Conservation (phyloP, 140 eudicot species). For the Stevia rebaudiana region DNA sequence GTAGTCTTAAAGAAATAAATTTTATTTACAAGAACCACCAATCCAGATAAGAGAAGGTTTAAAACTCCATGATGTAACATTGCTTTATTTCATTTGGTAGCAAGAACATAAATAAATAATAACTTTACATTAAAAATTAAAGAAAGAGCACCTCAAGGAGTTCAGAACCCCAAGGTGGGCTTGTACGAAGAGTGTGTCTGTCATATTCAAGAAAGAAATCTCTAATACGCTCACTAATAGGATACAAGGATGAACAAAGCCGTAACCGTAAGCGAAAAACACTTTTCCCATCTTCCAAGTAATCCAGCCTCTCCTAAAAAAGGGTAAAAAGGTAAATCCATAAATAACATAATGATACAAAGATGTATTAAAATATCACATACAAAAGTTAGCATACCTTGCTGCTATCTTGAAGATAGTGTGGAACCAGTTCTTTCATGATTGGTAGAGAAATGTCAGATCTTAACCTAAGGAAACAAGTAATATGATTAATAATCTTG, state of each 20-base stretch:
- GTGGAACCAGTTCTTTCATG: conserved; percentile 89
- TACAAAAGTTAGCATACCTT: conserved; percentile 42
- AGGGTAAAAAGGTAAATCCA: background rate
- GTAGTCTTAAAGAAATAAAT: background rate
- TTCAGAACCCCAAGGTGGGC: conserved; percentile 99
- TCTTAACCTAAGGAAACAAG: conserved; percentile 48
- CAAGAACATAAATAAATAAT: background rate
- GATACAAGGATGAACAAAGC: conserved; percentile 89
- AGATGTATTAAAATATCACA: background rate
- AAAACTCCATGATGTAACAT: background rate
- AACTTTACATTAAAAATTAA: background rate
- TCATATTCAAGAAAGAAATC: conserved; percentile 98
- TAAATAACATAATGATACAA: background rate
- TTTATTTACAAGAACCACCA: background rate
- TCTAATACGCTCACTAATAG: conserved; percentile 85
- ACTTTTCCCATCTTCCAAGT: conserved; percentile 89
- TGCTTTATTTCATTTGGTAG: conserved; percentile 11
- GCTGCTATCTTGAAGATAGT: conserved; percentile 89
- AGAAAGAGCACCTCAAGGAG: conserved; percentile 73
- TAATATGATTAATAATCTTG: background rate
- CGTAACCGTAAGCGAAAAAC: conserved; percentile 76
- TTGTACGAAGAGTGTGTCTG: conserved; percentile 93
- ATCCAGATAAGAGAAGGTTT: background rate
- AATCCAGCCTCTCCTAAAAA: conserved; percentile 82
- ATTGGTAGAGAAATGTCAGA: conserved; percentile 86